phyloP scores from a whole-genome alignment of 805 yeast species.

The Myxozyma mucilagina region DNA sequence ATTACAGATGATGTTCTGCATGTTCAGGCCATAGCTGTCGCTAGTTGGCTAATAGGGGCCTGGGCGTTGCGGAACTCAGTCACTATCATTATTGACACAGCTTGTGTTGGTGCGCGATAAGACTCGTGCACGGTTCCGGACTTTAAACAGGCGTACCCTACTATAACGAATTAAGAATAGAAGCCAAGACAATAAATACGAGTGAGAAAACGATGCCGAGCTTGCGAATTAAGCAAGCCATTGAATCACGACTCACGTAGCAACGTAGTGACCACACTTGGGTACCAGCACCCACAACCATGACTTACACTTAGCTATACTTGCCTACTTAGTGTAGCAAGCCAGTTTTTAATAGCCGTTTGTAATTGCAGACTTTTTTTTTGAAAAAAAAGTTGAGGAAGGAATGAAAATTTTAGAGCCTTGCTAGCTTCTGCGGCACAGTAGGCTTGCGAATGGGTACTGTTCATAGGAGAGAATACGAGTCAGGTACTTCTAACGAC shows the following conservation, averaged over 20 bases:
- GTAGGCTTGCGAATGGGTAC: no score
- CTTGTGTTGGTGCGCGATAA: slow-evolving; percentile 10
- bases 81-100: neutral
- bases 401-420: no score
- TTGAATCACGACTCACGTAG: neutral
- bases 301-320: no score
- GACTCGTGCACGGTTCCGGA: slow-evolving; percentile 16
- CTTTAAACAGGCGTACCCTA: slow-evolving; percentile 6
- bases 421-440: no score
- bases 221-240: neutral
- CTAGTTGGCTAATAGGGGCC: neutral
- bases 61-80: neutral
- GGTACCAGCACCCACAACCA: no score
- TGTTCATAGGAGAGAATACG: neutral
- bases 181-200: neutral
- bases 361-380: no score
- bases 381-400: no score
- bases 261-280: no score
- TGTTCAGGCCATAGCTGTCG: neutral
- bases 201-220: neutral
- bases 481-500: neutral
- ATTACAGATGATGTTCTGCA: neutral
- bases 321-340: no score
- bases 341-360: no score
- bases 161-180: neutral